phyloP scores from a whole-genome alignment of 2,329 filamentous ascomycete species.

The Aspergillus floridensis region DNA sequence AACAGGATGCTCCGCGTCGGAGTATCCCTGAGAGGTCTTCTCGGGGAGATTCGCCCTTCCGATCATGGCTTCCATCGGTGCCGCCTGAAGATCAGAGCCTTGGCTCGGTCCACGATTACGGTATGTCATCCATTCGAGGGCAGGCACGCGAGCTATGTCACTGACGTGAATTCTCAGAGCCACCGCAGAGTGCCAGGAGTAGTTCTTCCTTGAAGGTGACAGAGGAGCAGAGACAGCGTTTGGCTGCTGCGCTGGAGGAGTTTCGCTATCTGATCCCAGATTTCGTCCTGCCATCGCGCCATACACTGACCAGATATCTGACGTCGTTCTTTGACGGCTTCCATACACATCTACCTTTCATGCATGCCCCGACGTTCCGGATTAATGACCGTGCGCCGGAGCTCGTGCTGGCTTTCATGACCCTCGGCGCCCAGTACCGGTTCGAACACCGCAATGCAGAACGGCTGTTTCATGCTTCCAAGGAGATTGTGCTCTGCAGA shows the following conservation, averaged over 20 bases:
- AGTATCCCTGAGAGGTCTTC: slow-evolving; percentile 25
- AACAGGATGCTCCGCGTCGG: slow-evolving; percentile 19
- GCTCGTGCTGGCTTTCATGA: slow-evolving; percentile 64
- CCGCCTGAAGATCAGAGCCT: slow-evolving; percentile 33
- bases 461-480: slow-evolving; percentile 52
- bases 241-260: slow-evolving; percentile 6
- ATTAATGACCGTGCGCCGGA: slow-evolving; percentile 66
- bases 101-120: slow-evolving; percentile 32
- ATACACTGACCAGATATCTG: slow-evolving; percentile 66
- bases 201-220: slow-evolving; percentile 22
- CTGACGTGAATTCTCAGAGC: slow-evolving; percentile 20
- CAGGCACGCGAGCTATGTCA: not conserved
- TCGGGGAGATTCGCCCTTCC: slow-evolving; percentile 33
- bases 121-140: slow-evolving; percentile 14
- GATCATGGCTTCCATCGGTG: slow-evolving; percentile 35
- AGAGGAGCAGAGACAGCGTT: slow-evolving; percentile 2
- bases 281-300: slow-evolving; percentile 67
- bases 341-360: slow-evolving; percentile 58
- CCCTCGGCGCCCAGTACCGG: slow-evolving; percentile 54
- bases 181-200: slow-evolving; percentile 24
- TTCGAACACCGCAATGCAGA: slow-evolving; percentile 45
- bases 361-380: slow-evolving; percentile 66
- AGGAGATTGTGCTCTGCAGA: slow-evolving; percentile 64
- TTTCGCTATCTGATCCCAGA: slow-evolving; percentile 21
- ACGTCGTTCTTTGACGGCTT: slow-evolving; percentile 70